Conservation (phyloP, 768 basidiomycete species). For the Pleurotus sapidus region DNA sequence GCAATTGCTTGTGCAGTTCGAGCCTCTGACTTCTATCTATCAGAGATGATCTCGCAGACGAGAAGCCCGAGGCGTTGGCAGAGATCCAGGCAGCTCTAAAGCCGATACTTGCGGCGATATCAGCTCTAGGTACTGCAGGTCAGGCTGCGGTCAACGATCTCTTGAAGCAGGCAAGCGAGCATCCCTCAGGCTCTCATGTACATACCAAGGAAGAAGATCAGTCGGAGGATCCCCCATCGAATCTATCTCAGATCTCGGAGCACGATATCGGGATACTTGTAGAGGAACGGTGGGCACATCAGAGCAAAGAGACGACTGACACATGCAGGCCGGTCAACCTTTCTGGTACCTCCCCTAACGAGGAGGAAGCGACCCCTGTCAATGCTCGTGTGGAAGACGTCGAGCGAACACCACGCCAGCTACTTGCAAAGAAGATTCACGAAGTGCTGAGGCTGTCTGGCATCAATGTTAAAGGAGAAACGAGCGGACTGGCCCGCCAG, state of each 20-base stretch:
- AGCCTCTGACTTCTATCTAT: no score
- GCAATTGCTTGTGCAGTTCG: no score
- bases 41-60: background rate
- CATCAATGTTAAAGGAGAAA: background rate
- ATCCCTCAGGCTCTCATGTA: no score
- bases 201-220: background rate
- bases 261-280: constrained; percentile 9
- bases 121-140: background rate
- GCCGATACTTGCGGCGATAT: background rate
- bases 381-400: no score
- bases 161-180: background rate
- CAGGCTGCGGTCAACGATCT: background rate
- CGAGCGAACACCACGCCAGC: background rate
- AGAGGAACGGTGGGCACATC: constrained; percentile 9
- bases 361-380: no score
- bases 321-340: background rate
- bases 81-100: background rate
- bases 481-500: background rate
- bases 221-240: background rate
- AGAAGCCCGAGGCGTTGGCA: background rate
- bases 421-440: background rate
- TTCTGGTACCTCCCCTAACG: background rate
- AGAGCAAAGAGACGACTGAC: constrained; percentile 16
- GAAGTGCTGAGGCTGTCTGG: background rate
- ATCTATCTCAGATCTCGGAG: background rate